Evolutionary conservation across 768 basidiomycete genomes (phyloP).

Genomic region (Cystofilobasidium capitatum): DNA sequence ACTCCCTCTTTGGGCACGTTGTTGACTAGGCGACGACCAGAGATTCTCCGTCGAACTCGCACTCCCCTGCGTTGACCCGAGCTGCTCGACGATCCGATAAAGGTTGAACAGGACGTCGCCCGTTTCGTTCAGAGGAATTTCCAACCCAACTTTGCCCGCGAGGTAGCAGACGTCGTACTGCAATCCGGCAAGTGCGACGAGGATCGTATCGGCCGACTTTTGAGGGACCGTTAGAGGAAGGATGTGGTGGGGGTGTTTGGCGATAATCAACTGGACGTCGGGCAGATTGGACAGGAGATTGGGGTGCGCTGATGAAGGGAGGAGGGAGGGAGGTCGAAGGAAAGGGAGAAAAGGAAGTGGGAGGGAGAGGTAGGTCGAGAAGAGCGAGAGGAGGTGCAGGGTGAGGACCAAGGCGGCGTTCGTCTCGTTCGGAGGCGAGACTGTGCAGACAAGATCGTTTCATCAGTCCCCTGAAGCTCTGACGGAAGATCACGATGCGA

Average conservation of each 20-base stretch:
- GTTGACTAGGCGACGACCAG: no score
- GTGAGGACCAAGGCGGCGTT: not conserved
- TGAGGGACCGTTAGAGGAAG: not conserved
- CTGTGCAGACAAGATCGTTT: no score
- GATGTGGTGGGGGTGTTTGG: no score
- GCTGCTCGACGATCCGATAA: slow-evolving; percentile 2
- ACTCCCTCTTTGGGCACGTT: no score
- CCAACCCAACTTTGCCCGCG: not conserved
- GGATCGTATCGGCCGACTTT: not conserved
- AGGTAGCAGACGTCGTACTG: slow-evolving; percentile 14
- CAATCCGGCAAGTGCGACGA: slow-evolving; percentile 1
- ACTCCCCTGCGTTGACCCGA: not conserved
- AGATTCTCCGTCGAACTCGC: no score
- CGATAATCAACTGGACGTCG: not conserved
- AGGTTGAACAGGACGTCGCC: not conserved
- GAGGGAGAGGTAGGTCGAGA: slow-evolving; percentile 11
- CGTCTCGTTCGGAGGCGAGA: not conserved
- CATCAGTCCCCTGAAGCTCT: no score
- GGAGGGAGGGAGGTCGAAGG: slow-evolving; percentile 1
- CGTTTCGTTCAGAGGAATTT: slow-evolving; percentile 5
- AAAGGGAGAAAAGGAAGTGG: slow-evolving; percentile 16
- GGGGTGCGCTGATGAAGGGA: not conserved
- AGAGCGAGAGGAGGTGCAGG: slow-evolving; percentile 11
- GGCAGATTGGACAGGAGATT: not conserved
- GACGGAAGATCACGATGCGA: not conserved